Evolutionary conservation across 257 asterid species (phyloP), one percentile per base, ranked within the genome.

Genomic region (Prunella vulgaris): DNA sequence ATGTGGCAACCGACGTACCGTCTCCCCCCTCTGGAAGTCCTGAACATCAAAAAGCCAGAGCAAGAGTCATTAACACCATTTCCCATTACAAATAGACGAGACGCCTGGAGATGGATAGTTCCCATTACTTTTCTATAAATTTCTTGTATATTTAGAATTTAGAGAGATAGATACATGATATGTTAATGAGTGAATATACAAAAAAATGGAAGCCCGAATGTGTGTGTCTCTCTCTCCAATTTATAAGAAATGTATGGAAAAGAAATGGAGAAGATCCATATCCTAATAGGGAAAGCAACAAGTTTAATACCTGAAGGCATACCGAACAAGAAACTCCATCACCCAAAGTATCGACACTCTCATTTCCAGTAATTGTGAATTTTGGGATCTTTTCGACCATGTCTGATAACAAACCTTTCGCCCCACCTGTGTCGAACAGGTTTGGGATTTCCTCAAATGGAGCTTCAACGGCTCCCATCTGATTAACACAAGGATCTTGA

Each of bases 391-490:
- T 91, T 57, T 94, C 97, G 32, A 94, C 92, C 2, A 86, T 81
- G 81, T 91, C 97, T 64, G 84, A 86, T 68, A 93, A 72, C 82
- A 94, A 80, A 49, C 99, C 99, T 70, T 91, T 94, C 6, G 96
- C 77, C 72, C 99, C 97, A 9, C 97, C 97, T 1, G 75, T 89
- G 87, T 94, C 99, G 32, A 94, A 94, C 46, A 94, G 83, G 84
- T 86, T 89, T 1, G 88, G 89, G 66, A 83, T 67, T 53, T 94
- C 99, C 51, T 94, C 97, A 57, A 82, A 94, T 3, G 92, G 79
- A 14, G 75, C 73, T 66, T 94, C 97, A 46, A 87, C 92, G 1
- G 96, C 99, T 77, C 96, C 97, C 97, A 94, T 89, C 99, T 91
- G 84, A 68, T 42, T 18, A 44, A 78, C 25, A 60, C 10, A 68